Conservation (phyloP, 305 asterid genomes). For the Fraxinus angustifolia region DNA sequence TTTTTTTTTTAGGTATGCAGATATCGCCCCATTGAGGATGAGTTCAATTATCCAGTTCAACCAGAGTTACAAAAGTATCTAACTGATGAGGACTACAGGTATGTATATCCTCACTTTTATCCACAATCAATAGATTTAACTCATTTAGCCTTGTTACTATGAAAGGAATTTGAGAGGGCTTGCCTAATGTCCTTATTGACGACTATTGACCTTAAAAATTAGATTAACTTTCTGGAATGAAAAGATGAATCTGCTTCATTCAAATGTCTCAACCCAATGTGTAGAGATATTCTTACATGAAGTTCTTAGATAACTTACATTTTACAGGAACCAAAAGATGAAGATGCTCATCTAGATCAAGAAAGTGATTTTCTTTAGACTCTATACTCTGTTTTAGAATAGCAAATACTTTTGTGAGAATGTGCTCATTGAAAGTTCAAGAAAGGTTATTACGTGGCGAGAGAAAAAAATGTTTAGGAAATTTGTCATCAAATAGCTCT, state of each 20-base stretch:
- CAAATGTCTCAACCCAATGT: neutral
- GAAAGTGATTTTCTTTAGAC: neutral
- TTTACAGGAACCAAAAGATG: neutral
- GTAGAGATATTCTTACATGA: neutral
- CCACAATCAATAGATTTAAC: neutral
- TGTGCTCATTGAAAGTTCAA: neutral
- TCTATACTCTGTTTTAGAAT: neutral
- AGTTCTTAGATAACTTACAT: neutral
- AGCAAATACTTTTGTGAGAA: neutral
- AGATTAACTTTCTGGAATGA: neutral
- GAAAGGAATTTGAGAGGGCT: neutral
- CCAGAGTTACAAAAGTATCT: slow-evolving; percentile 78
- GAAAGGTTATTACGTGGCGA: neutral
- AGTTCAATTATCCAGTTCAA: slow-evolving; percentile 67
- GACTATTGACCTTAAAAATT: neutral
- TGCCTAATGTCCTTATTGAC: neutral
- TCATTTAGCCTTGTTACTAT: neutral
- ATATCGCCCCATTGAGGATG: slow-evolving; percentile 81
- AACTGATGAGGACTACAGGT: slow-evolving; percentile 87
- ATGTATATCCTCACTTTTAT: neutral
- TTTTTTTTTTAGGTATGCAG: slow-evolving; percentile 60
- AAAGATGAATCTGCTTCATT: neutral
- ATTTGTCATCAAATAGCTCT: neutral
- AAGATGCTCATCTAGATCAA: neutral
- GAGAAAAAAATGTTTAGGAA: neutral